A percentile compares a stretch with the other conserved stretches of the same genome.
Evolutionary conservation across 768 basidiomycete species (phyloP).

Genomic region (Lactarius indigo): DNA sequence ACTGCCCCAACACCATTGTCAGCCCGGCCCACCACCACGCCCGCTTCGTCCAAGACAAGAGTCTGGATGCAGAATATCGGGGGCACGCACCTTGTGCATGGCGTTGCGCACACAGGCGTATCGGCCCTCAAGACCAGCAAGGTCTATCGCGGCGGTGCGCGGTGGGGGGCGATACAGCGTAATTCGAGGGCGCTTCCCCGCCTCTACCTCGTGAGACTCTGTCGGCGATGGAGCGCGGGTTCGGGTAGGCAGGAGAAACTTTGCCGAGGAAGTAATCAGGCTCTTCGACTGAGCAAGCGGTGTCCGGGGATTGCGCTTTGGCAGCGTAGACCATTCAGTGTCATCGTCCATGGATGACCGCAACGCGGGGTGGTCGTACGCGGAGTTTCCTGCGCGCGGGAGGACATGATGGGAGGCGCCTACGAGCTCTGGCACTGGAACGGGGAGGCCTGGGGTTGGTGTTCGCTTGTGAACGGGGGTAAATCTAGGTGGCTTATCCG

Average conservation of each 20-base stretch:
- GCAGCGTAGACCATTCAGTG: constrained; percentile 19
- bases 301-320: constrained; percentile 5
- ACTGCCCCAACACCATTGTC: constrained; percentile 26
- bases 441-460: neutral
- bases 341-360: constrained; percentile 1
- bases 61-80: neutral
- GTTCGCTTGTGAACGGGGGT: neutral
- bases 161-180: constrained; percentile 21
- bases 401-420: neutral
- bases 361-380: constrained; percentile 16
- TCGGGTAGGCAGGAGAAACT: constrained; percentile 14
- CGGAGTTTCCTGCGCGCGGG: neutral
- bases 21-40: neutral
- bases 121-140: constrained; percentile 8
- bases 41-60: neutral
- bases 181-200: constrained; percentile 13
- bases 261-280: constrained; percentile 8
- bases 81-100: constrained; percentile 18
- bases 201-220: neutral
- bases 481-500: neutral
- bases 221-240: neutral
- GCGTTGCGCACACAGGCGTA: constrained; percentile 14
- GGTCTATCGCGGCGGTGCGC: constrained; percentile 7
- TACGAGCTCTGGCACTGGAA: neutral
- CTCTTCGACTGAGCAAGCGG: neutral